phyloP scores from a whole-genome alignment of 805 yeast genomes.

The Teunomyces tritomae region DNA sequence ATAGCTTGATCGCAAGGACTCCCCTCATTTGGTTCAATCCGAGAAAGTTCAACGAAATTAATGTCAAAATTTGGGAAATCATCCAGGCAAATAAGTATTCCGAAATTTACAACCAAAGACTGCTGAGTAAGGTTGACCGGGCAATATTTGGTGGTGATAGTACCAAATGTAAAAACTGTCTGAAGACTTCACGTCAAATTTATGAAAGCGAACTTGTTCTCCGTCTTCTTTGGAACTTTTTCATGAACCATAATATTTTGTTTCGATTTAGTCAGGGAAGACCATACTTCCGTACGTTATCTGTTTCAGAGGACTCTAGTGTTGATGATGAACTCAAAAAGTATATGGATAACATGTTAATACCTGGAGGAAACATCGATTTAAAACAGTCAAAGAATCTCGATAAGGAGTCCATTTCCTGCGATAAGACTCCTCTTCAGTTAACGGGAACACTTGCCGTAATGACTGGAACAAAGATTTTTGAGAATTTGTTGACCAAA shows the following conservation, averaged over 20 bases:
- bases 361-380: slow-evolving; percentile 16
- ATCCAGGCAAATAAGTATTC: slow-evolving; percentile 18
- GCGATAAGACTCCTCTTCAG: background rate
- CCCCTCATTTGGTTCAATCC: slow-evolving; percentile 10
- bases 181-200: slow-evolving; percentile 15
- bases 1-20: slow-evolving; percentile 16
- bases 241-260: slow-evolving; percentile 12
- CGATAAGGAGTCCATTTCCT: background rate
- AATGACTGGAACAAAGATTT: slow-evolving; percentile 4
- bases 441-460: background rate
- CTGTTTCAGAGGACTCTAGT: slow-evolving; percentile 6
- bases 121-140: background rate
- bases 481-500: slow-evolving; percentile 11
- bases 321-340: slow-evolving; percentile 13
- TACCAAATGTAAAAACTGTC: background rate
- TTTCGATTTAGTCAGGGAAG: slow-evolving; percentile 17
- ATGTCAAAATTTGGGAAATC: slow-evolving; percentile 17
- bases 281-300: slow-evolving; percentile 16
- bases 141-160: background rate
- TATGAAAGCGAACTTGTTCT: slow-evolving; percentile 21
- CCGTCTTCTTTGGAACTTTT: slow-evolving; percentile 24
- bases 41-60: slow-evolving; percentile 11
- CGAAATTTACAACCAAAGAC: slow-evolving; percentile 10
- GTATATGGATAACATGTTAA: slow-evolving; percentile 11
- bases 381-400: slow-evolving; percentile 2